These are phyloP conservation scores for Mortierella claussenii DNA, from an alignment of 192 early-diverging fungal species.

Conservation along the genomic window DNA sequence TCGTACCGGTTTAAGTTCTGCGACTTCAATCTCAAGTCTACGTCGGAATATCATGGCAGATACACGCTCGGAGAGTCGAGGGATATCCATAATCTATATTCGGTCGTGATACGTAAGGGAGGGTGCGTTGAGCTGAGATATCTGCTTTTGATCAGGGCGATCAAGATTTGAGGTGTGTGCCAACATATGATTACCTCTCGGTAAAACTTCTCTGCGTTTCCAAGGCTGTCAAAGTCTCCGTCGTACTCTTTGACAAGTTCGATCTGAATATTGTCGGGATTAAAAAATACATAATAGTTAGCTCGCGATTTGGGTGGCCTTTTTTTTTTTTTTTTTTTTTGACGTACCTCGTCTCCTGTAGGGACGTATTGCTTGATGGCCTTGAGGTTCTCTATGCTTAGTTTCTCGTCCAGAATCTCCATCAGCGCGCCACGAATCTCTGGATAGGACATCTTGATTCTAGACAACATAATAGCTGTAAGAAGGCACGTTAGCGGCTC, in stretches of 20 bases:
- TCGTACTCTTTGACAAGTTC: slow-evolving; percentile 62
- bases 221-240: slow-evolving; percentile 57
- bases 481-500: no score
- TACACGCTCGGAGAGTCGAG: slow-evolving; percentile 61
- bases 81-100: slow-evolving; percentile 61
- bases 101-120: no score
- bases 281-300: background rate
- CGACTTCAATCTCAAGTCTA: slow-evolving; percentile 59
- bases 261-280: slow-evolving; percentile 51
- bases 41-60: slow-evolving; percentile 65
- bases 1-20: slow-evolving; percentile 58
- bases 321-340: slow-evolving; percentile 1
- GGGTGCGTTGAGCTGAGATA: no score
- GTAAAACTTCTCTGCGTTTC: slow-evolving; percentile 69
- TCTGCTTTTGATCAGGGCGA: no score
- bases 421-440: slow-evolving; percentile 65
- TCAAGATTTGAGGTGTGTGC: no score
- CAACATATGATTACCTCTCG: slow-evolving; percentile 32
- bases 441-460: slow-evolving; percentile 61
- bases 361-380: slow-evolving; percentile 67
- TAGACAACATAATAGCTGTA: slow-evolving; percentile 65
- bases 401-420: slow-evolving; percentile 62
- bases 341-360: slow-evolving; percentile 59
- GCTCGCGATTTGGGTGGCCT: no score
- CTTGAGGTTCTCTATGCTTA: slow-evolving; percentile 63